Conservation (phyloP, 2,329 filamentous ascomycete genomes). For the Aspergillus sp. region DNA sequence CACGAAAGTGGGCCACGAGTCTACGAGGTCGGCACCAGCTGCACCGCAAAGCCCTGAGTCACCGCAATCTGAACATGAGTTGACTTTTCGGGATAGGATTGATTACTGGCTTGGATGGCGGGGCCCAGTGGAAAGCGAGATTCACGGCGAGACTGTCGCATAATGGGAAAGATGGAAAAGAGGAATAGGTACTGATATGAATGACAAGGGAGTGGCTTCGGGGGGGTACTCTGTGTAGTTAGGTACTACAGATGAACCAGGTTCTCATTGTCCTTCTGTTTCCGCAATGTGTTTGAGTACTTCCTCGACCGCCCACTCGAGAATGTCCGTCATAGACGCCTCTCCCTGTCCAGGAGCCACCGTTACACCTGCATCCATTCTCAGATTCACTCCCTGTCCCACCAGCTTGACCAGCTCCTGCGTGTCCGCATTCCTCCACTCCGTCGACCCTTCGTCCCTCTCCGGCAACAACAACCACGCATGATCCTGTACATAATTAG, state of each 20-base stretch:
- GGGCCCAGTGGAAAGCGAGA: conserved; percentile 23
- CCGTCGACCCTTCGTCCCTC: conserved; percentile 52
- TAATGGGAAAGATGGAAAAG: background rate
- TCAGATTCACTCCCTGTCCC: conserved; percentile 37
- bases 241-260: background rate
- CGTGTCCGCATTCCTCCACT: conserved; percentile 7
- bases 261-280: background rate
- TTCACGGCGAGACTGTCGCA: background rate
- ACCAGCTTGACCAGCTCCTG: conserved; percentile 33
- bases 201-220: background rate
- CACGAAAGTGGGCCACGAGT: background rate
- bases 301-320: conserved; percentile 69
- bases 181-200: background rate
- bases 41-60: background rate
- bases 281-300: conserved; percentile 50
- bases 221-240: background rate
- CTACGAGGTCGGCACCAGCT: background rate
- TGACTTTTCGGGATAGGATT: conserved; percentile 29
- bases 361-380: conserved; percentile 50
- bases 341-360: conserved; percentile 56
- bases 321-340: conserved; percentile 61
- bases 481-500: conserved; percentile 83
- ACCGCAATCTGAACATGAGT: background rate
- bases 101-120: conserved; percentile 39
- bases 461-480: conserved; percentile 73